phyloP scores from a whole-genome alignment of 1,284 basidiomycete species.

The Papiliotrema laurentii region DNA sequence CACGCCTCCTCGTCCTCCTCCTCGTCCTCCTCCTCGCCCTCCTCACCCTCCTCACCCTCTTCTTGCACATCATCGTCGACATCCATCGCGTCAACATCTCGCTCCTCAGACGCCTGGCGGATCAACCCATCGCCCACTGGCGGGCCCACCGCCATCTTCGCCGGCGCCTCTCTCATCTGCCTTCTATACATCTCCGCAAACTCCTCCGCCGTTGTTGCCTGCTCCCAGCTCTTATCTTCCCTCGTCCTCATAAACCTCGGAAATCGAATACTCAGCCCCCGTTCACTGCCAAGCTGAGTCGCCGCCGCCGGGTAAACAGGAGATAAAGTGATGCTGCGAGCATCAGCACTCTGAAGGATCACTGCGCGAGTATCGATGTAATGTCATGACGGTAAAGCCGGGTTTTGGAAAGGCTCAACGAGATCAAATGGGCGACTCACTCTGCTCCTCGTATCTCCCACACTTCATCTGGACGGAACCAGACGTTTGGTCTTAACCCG shows the following conservation, averaged over 20 bases:
- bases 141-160: background rate
- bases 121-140: conserved; percentile 11
- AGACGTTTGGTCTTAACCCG: conserved; percentile 73
- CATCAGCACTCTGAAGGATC: background rate
- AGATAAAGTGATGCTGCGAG: conserved; percentile 70
- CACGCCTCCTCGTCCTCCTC: conserved; percentile 1
- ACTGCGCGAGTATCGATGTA: too few species aligned
- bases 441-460: conserved; percentile 92
- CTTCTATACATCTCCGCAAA: conserved; percentile 64
- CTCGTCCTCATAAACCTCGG: conserved; percentile 53
- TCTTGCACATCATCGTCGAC: conserved; percentile 36
- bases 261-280: conserved; percentile 65
- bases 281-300: conserved; percentile 60
- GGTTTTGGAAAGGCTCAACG: background rate
- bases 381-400: too few species aligned
- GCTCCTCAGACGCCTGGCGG: conserved; percentile 24
- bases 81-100: conserved; percentile 52
- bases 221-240: conserved; percentile 55
- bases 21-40: conserved; percentile 23
- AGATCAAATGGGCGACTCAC: conserved; percentile 46
- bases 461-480: conserved; percentile 78
- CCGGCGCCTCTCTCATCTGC: conserved; percentile 50
- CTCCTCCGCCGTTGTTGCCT: conserved; percentile 54
- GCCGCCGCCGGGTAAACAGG: conserved; percentile 80
- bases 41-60: conserved; percentile 16